Conservation (phyloP, 2,329 filamentous ascomycete species). For the Colletotrichum tropicicola region DNA sequence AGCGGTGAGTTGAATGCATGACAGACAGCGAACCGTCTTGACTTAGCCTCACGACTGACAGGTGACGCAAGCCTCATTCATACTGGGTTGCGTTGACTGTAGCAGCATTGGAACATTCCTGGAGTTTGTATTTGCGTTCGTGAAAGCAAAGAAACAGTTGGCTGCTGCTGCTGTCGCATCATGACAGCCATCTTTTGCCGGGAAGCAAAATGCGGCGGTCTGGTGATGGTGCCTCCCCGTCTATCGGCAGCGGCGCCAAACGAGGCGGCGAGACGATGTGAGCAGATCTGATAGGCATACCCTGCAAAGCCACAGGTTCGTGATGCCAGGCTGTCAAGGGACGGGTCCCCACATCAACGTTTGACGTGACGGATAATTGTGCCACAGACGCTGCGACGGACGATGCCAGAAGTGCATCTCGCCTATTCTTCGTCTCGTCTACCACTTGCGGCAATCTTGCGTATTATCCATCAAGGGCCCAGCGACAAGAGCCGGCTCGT, state of each 20-base stretch:
- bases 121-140: background rate
- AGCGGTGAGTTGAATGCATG: background rate
- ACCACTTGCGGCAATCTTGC: constrained; percentile 26
- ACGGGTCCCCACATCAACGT: constrained; percentile 1
- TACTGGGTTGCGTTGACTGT: background rate
- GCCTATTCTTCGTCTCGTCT: constrained; percentile 16
- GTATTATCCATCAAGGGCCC: constrained; percentile 25
- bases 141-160: background rate
- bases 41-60: background rate
- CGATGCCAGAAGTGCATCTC: constrained; percentile 11
- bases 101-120: too few species aligned
- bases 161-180: background rate
- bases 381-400: constrained; percentile 8
- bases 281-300: background rate
- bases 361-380: constrained; percentile 4
- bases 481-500: constrained; percentile 11
- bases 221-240: background rate
- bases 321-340: constrained; percentile 10
- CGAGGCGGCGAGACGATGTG: background rate
- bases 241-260: background rate
- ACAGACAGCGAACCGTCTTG: background rate
- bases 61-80: background rate
- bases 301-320: constrained; percentile 6
- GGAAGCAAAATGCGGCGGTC: background rate
- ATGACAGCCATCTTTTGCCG: background rate